These are phyloP conservation scores for Aspergillus phoenicis DNA, from an alignment of 2,329 filamentous ascomycete species.

Conservation along the genomic window DNA sequence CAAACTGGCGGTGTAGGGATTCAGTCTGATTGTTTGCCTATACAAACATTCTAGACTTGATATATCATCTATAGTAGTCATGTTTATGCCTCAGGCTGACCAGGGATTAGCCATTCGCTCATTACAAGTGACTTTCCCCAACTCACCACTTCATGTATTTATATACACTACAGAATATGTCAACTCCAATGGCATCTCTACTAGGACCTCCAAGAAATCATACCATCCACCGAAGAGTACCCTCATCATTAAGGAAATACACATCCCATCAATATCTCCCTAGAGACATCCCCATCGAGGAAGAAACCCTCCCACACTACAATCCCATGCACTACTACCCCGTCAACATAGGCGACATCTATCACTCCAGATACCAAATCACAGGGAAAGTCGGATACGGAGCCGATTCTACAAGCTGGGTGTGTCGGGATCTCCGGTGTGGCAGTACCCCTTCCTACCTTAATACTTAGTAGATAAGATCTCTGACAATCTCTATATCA, in stretches of 20 bases:
- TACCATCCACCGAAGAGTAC: too few relatives aligned
- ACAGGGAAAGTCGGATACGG: conserved; percentile 47
- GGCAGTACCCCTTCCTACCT: conserved; percentile 4
- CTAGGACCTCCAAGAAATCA: too few relatives aligned
- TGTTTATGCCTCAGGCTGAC: not conserved
- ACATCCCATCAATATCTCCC: not conserved
- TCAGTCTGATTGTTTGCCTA: too few relatives aligned
- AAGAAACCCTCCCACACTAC: conserved; percentile 41
- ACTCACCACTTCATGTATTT: too few relatives aligned
- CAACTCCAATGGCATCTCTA: too few relatives aligned
- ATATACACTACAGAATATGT: too few relatives aligned
- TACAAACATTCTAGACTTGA: too few relatives aligned
- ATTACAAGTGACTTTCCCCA: too few relatives aligned
- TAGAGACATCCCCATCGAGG: conserved; percentile 4
- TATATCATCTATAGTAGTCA: not conserved
- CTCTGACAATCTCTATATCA: not conserved
- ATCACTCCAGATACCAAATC: conserved; percentile 40
- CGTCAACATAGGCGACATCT: conserved; percentile 42
- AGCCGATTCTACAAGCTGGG: conserved; percentile 48
- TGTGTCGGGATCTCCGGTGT: conserved; percentile 43
- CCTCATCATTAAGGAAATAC: too few relatives aligned
- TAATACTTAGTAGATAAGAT: not conserved
- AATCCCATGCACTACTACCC: conserved; percentile 42
- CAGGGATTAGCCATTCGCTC: too few relatives aligned
- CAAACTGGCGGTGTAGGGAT: not conserved